Evolutionary conservation across 768 basidiomycete genomes (phyloP), one percentile per base, ranked within the genome.

Genomic region (Leccinum subtestaceum): DNA sequence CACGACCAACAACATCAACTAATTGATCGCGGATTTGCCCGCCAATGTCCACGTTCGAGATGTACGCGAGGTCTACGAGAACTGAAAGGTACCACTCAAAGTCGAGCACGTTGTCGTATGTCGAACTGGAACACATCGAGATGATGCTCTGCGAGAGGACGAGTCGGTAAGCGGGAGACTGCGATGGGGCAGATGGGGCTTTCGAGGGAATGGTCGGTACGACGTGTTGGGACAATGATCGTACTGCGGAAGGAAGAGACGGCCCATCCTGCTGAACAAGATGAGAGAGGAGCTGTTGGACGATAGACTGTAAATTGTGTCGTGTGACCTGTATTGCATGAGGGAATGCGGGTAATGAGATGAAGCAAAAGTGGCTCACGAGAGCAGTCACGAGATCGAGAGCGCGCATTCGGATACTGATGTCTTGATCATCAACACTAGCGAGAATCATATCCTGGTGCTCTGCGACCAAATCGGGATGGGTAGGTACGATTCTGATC

Each of bases 391-490:
- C 83, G 5, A 99, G 81, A 67, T 98, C 97, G 25, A 99, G 82
- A 1, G 96, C 95, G 57, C 97, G 83, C 89, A 98, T 91, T 15
- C 97, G 85, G 58, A 99, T 98, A 59, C 93, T 95, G 56, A 98
- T 87, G 71, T 99, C 97, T 59, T 89, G 84, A 67, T 98, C 96
- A 64, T 91, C 89, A 53, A 98, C 82, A 65, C 93, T 96, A 1
- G 88, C 76, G 49, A 98, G 78, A 50, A 99, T 95, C 46, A 88
- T 91, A 60, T 93, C 89, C 67, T 96, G 93, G 72, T 99, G 92
- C 67, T 93, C 88, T 8, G 91, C 89, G 12, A 98, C 84, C 53
- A 99, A 83, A 65, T 94, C 82, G 1, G 94, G 90, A 70, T 97
- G 91, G 5, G 89, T 85, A 1, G 94, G 95, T 1, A 95, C 93